Base-by-base conservation (phyloP, 805 yeast genomes). In the Candida insectorum region DNA sequence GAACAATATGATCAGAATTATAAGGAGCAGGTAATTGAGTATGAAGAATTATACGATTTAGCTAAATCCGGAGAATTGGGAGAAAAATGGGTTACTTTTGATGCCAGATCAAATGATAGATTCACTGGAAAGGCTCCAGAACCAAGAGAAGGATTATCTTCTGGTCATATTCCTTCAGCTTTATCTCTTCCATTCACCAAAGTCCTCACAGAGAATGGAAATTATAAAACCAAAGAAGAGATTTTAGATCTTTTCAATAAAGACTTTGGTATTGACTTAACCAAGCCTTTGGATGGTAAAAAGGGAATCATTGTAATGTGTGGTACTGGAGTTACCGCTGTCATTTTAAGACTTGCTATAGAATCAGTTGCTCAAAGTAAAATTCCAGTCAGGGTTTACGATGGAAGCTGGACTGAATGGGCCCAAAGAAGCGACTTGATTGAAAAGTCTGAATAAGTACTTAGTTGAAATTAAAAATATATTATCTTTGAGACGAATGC, bases 241-340 rank as follows among this genome's bases (percentile, higher is more conserved):
- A 51, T 91, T 24, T 38, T 53, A 5, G 50, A 59, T 11, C 54
- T 77, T 8, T 72, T 88, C 44, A 51, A 51, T 33, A 26, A 37
- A 3, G 64, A 59, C 8, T 60, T 55, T 28, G 56, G 49, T 6
- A 25, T 65, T 6, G 62, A 59, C 26, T 55, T 71, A 25, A 30
- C 51, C 13, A 39, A 66, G 12, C 37, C 42, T 9, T 28, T 43
- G 10, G 36, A 31, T 2, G 30, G 19, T 12, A 31, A 40, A 10
- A 81, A 82, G 49, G 89, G 86, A 9, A 77, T 85, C 13, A 77
- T 93, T 31, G 84, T 83, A 24, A 78, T 85, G 85, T 93, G 98
- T 55, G 98, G 97, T 18, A 82, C 97, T 0, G 98, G 97, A 28
- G 97, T 93, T 30, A 81, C 97, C 8, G 97, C 97, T 1, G 86